Conservation (phyloP, 2,329 filamentous ascomycete genomes). For the Laburnicola sp. region DNA sequence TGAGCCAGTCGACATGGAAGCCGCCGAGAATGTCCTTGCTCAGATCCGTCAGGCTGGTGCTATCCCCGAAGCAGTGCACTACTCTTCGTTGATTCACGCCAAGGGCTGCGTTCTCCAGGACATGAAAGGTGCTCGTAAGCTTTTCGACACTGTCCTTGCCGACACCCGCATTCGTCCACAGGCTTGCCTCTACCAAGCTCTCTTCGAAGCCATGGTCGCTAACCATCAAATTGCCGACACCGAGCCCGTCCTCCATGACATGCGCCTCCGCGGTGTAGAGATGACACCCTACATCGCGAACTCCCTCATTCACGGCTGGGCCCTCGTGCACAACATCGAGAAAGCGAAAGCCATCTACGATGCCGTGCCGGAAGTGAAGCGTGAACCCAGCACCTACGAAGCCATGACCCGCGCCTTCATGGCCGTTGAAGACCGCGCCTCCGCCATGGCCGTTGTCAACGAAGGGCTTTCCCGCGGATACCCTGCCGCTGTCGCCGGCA, state of each 20-base stretch:
- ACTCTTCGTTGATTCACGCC: conserved; percentile 92
- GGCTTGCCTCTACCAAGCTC: conserved; percentile 88
- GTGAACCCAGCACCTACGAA: conserved; percentile 97
- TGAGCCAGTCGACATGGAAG: conserved; percentile 85
- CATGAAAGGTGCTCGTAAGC: conserved; percentile 75
- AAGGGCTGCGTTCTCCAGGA: conserved; percentile 94
- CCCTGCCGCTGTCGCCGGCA: conserved; percentile 86
- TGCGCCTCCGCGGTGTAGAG: conserved; percentile 73
- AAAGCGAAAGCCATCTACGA: conserved; percentile 81
- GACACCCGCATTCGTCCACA: conserved; percentile 70
- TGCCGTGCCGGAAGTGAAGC: conserved; percentile 72
- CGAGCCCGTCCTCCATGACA: conserved; percentile 71
- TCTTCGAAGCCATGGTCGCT: conserved; percentile 97
- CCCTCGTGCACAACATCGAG: conserved; percentile 75
- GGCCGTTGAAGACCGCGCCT: conserved; percentile 75
- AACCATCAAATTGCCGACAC: conserved; percentile 79
- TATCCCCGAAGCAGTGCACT: conserved; percentile 88
- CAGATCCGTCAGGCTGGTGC: conserved; percentile 75
- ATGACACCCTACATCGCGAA: conserved; percentile 98
- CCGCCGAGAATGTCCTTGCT: conserved; percentile 80
- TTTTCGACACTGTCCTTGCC: conserved; percentile 79
- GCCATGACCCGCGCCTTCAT: conserved; percentile 96
- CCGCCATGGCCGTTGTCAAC: conserved; percentile 76
- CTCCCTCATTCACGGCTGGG: conserved; percentile 96
- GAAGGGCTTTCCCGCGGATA: conserved; percentile 93